Base-by-base conservation (phyloP, 768 basidiomycete genomes). In the Hygrocybe coccinea region DNA sequence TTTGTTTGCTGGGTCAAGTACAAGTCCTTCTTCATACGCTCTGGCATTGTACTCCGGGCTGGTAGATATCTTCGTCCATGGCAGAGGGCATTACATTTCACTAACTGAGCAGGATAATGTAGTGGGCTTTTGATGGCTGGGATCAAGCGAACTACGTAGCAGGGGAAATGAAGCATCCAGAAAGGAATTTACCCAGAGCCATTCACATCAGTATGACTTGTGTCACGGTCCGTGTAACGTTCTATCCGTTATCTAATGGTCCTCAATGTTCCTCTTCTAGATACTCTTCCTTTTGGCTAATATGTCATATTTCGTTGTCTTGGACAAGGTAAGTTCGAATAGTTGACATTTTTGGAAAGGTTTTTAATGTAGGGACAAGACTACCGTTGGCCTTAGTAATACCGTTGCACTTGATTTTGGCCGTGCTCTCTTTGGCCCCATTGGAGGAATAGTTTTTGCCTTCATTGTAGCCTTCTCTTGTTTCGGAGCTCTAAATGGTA, bases 71-170 rank as follows among this genome's bases (percentile, higher is more conserved):
- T 21, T n/a, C 33, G 29, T 21, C 9, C 14, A 37, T 46, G 21
- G 22, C 44, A 3, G 10, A 15, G 6, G 29, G 15, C n/a, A 7
- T 17, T 3, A n/a, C 22, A 14, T 37, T 11, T 24, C 14, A 22
- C 17, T 51, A n/a, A 51, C 19, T 21, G 19, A 37, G 17, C n/a
- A 12, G 36, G 17, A 10, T 4, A 5, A 35, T 51, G 6, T 38
- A 51, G 3, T 97, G 89, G 91, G 94, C 94, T 1, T 94, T 91
- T 60, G 94, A 94, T 68, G 95, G 95, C 0, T 99, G 94, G 94
- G 95, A 95, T 64, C 88, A 90, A 70, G 86, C 82, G 25, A 94
- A 92, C 66, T 95, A 88, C 59, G 90, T 97, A 14, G 90, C 88
- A 12, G 95, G 90, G 25, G 93, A 93, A 69, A 89, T 97, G 74